Percentiles rank a stretch among this genome's conserved stretches.
Evolutionary conservation across 2,329 filamentous ascomycete genomes (phyloP).

Genomic region (Penicillium sp.): DNA sequence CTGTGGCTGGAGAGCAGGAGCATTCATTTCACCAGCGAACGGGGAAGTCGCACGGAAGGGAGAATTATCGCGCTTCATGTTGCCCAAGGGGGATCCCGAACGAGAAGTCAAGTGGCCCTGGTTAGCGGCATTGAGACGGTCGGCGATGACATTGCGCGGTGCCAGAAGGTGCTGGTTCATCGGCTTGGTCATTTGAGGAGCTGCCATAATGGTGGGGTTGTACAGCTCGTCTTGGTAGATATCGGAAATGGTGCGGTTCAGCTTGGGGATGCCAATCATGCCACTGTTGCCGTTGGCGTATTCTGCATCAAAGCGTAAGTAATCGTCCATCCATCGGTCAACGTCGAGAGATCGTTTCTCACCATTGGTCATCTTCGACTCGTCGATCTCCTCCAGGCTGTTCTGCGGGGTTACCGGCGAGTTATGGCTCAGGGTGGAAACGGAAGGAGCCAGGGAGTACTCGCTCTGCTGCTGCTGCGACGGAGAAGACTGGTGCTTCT

Average conservation of each 20-base stretch:
- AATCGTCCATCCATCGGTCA: slow-evolving; percentile 56
- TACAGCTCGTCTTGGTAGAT: slow-evolving; percentile 82
- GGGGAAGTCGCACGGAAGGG: slow-evolving; percentile 75
- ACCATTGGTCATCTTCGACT: slow-evolving; percentile 56
- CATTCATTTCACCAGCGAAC: slow-evolving; percentile 50
- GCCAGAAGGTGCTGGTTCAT: slow-evolving; percentile 40
- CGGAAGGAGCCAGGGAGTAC: slow-evolving; percentile 56
- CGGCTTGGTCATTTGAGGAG: slow-evolving; percentile 37
- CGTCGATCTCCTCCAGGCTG: slow-evolving; percentile 54
- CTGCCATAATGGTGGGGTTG: slow-evolving; percentile 51
- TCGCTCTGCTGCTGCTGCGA: slow-evolving; percentile 44
- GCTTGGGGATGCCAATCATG: slow-evolving; percentile 62
- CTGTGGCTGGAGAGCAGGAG: slow-evolving; percentile 39
- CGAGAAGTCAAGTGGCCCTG: slow-evolving; percentile 66
- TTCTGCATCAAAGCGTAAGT: slow-evolving; percentile 66
- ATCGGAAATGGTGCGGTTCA: slow-evolving; percentile 83
- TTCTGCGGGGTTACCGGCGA: slow-evolving; percentile 62
- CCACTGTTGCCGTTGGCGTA: slow-evolving; percentile 44
- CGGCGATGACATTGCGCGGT: slow-evolving; percentile 65
- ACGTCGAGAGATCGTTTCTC: slow-evolving; percentile 45
- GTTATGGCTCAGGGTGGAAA: slow-evolving; percentile 60
- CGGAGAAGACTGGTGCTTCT: slow-evolving; percentile 31
- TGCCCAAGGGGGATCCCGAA: slow-evolving; percentile 55
- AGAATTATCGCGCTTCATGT: slow-evolving; percentile 65
- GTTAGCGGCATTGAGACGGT: slow-evolving; percentile 76